Percentiles rank a stretch among this genome's conserved stretches.
phyloP scores from a whole-genome alignment of 495 filamentous ascomycete species.

The Entonaema liquescens region DNA sequence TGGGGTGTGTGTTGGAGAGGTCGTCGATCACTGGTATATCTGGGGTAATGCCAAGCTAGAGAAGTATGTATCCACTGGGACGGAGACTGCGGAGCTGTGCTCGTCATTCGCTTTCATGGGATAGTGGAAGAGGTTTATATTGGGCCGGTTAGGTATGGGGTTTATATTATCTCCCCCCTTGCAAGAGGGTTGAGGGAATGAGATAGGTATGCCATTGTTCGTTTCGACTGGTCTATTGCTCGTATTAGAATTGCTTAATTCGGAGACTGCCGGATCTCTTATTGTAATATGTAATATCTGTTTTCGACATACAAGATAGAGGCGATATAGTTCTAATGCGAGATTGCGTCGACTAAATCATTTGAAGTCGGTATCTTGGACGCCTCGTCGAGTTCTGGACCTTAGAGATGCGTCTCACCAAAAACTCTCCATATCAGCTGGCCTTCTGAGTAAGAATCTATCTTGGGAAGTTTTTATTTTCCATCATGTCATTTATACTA shows the following conservation, averaged over 20 bases:
- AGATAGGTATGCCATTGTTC: not conserved
- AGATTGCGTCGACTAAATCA: not conserved
- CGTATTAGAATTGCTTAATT: not conserved
- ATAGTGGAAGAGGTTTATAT: not conserved
- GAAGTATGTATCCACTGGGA: not conserved
- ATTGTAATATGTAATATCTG: not conserved
- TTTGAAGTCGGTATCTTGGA: not conserved
- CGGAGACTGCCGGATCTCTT: not conserved
- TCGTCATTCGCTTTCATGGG: not conserved
- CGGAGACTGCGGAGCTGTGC: not conserved
- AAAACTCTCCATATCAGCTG: not conserved
- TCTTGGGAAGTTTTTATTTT: not conserved
- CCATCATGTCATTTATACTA: not conserved
- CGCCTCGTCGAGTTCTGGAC: not conserved
- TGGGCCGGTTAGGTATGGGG: not conserved
- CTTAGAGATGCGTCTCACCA: not conserved
- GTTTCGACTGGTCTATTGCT: not conserved
- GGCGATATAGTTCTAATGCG: not conserved
- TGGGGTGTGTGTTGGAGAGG: slow-evolving; percentile 29
- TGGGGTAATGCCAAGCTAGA: slow-evolving; percentile 36
- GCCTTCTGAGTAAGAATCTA: not conserved
- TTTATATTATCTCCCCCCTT: not conserved
- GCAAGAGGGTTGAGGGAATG: not conserved
- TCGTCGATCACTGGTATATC: slow-evolving; percentile 29
- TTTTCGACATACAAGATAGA: not conserved